Evolutionary conservation across 495 filamentous ascomycete genomes (phyloP).

Genomic region (Podospora tetraspora): DNA sequence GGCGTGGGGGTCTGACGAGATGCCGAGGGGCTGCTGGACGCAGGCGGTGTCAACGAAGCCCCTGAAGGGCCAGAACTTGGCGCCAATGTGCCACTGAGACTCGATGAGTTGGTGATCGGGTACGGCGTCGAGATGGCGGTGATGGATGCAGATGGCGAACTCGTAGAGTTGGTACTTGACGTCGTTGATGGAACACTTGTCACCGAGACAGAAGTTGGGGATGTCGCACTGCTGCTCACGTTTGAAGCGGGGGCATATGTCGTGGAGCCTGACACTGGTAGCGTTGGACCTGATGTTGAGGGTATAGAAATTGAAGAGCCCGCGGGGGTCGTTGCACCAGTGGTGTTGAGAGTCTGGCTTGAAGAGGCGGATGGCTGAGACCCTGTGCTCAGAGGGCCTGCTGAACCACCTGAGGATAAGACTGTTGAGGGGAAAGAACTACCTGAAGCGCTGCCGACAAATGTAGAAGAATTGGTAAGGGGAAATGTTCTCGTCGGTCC

Average conservation of each 20-base stretch:
- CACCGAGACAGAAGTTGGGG: neutral
- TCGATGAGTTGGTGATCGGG: slow-evolving; percentile 7
- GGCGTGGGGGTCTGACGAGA: neutral
- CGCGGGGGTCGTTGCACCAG: neutral
- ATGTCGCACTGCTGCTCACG: slow-evolving; percentile 1
- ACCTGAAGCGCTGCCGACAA: neutral
- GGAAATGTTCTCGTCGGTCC: slow-evolving; percentile 1
- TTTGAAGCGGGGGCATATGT: neutral
- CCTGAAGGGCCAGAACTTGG: neutral
- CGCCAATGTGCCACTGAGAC: neutral
- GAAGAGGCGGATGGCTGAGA: neutral
- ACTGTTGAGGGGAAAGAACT: neutral
- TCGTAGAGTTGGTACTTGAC: neutral
- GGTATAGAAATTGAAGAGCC: neutral
- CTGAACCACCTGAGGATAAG: neutral
- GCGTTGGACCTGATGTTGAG: neutral
- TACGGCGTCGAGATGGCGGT: slow-evolving; percentile 7
- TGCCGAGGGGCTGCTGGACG: neutral
- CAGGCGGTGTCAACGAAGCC: neutral
- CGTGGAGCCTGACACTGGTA: neutral
- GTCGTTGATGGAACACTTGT: neutral
- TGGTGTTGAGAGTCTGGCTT: neutral
- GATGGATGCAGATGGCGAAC: neutral
- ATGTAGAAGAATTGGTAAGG: slow-evolving; percentile 1
- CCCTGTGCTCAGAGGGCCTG: neutral